Evolutionary conservation across 1,139 yeast genomes (phyloP).

Genomic region (Suhomyces ambrosiae): DNA sequence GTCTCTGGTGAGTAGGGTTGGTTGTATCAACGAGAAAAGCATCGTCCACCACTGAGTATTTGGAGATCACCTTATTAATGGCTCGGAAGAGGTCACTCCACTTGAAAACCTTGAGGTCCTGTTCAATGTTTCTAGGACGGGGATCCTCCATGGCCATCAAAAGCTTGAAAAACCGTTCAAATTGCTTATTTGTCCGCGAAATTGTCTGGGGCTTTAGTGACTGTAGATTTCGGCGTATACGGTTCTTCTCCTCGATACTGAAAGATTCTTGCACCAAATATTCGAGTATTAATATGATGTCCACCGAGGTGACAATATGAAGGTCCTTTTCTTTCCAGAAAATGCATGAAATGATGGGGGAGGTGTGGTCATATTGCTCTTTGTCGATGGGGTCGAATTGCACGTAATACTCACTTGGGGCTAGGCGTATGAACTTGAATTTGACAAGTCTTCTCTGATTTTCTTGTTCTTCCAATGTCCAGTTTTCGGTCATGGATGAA

Average conservation of each 20-base stretch:
- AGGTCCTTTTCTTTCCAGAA: conserved; percentile 56
- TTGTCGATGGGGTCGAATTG: conserved; percentile 29
- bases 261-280: conserved; percentile 58
- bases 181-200: conserved; percentile 49
- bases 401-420: conserved; percentile 27
- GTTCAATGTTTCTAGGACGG: conserved; percentile 71
- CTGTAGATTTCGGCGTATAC: conserved; percentile 69
- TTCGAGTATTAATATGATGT: conserved; percentile 60
- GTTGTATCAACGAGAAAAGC: neutral
- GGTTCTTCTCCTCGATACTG: conserved; percentile 67
- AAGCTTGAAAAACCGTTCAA: conserved; percentile 53
- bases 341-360: conserved; percentile 57
- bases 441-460: conserved; percentile 39
- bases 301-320: conserved; percentile 66
- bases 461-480: conserved; percentile 36
- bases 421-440: conserved; percentile 29
- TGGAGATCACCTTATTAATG: conserved; percentile 60
- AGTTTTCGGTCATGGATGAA: conserved; percentile 30
- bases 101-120: conserved; percentile 67
- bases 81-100: conserved; percentile 62
- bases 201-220: conserved; percentile 66
- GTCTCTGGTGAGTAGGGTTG: neutral
- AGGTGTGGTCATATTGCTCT: conserved; percentile 25
- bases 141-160: conserved; percentile 70
- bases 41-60: conserved; percentile 40